Evolutionary conservation across 2,329 filamentous ascomycete species (phyloP).

Genomic region (Nothopassalora personata): DNA sequence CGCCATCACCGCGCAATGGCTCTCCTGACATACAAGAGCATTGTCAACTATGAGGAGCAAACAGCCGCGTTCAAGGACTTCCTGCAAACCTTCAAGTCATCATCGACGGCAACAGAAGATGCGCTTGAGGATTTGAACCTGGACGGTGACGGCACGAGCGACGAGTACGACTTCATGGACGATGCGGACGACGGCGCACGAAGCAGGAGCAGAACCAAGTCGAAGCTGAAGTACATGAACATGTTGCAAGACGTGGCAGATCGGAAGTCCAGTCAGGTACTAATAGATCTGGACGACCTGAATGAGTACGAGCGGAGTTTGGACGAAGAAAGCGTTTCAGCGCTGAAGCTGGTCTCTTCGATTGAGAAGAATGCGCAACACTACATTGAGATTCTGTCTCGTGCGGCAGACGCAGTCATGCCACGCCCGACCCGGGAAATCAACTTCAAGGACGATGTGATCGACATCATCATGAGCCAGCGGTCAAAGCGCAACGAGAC

Average conservation of each 20-base stretch:
- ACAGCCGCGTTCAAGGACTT: slow-evolving; percentile 88
- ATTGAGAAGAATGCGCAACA: slow-evolving; percentile 90
- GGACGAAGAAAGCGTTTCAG: slow-evolving; percentile 49
- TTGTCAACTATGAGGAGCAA: slow-evolving; percentile 84
- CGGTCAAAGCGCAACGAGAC: slow-evolving; percentile 80
- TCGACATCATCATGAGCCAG: slow-evolving; percentile 94
- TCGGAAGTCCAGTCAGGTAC: slow-evolving; percentile 67
- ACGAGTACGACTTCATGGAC: slow-evolving; percentile 92
- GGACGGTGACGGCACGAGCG: slow-evolving; percentile 69
- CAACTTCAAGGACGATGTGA: slow-evolving; percentile 94
- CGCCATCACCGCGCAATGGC: slow-evolving; percentile 57
- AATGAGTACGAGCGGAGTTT: slow-evolving; percentile 71
- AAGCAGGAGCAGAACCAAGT: slow-evolving; percentile 38
- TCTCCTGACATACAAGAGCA: slow-evolving; percentile 70
- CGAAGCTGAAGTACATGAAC: slow-evolving; percentile 81
- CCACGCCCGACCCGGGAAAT: slow-evolving; percentile 72
- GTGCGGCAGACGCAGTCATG: slow-evolving; percentile 81
- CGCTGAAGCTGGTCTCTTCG: slow-evolving; percentile 67
- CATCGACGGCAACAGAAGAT: slow-evolving; percentile 64
- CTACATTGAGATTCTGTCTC: slow-evolving; percentile 86
- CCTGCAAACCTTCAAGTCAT: slow-evolving; percentile 81
- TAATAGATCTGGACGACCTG: slow-evolving; percentile 86
- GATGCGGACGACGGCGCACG: slow-evolving; percentile 44
- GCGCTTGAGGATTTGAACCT: slow-evolving; percentile 81
- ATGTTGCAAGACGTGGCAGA: slow-evolving; percentile 84